A percentile compares a stretch with the other conserved stretches of the same genome.
phyloP scores from a whole-genome alignment of 331 rosid genomes.

The Telfairia occidentalis region DNA sequence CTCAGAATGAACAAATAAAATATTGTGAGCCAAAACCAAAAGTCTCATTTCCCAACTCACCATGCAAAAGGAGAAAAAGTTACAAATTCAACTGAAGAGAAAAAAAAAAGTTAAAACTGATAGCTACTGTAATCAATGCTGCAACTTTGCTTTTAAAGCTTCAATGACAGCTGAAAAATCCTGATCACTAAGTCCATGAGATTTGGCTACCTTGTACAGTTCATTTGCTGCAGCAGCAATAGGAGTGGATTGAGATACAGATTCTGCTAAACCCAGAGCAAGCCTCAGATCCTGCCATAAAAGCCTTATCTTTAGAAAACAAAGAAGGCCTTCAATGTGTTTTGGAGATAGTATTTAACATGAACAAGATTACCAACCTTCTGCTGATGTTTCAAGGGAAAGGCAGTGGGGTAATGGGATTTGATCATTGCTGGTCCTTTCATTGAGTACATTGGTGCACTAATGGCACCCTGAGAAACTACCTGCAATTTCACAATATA shows the following conservation, averaged over 20 bases:
- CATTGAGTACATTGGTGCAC: constrained; percentile 71
- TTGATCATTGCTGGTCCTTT: constrained; percentile 93
- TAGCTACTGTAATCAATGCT: constrained; percentile 23
- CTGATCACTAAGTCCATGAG: constrained; percentile 68
- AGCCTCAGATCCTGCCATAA: constrained; percentile 81
- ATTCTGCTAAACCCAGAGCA: constrained; percentile 78
- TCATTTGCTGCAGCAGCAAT: constrained; percentile 96
- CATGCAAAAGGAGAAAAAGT: background rate
- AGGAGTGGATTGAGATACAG: constrained; percentile 78
- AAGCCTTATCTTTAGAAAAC: background rate
- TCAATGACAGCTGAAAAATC: constrained; percentile 96
- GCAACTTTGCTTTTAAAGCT: constrained; percentile 62
- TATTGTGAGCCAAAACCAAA: background rate
- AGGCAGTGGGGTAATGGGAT: constrained; percentile 72
- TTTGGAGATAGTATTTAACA: background rate
- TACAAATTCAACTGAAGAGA: background rate
- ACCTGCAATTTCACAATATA: constrained; percentile 40
- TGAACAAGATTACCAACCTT: constrained; percentile 42
- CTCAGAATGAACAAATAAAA: background rate
- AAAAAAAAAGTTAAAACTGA: background rate
- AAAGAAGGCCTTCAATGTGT: background rate
- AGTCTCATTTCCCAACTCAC: background rate
- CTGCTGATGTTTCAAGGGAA: constrained; percentile 94
- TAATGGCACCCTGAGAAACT: constrained; percentile 92
- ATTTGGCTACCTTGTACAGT: constrained; percentile 82